Percentiles rank a stretch among this genome's conserved stretches.
Evolutionary conservation across 148 eudicot species (phyloP).

Genomic region (Suaeda aralocaspica): DNA sequence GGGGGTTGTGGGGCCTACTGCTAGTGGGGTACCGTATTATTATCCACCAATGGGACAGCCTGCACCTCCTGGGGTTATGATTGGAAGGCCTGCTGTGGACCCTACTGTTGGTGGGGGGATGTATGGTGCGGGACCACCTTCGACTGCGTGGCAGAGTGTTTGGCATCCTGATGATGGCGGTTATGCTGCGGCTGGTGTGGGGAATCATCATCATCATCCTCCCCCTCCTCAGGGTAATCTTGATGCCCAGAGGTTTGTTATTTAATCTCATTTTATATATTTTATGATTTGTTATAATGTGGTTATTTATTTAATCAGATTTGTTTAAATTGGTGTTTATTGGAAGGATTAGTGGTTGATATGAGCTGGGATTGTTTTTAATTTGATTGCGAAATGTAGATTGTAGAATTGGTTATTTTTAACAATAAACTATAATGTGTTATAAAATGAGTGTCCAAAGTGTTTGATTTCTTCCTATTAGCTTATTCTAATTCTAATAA

Average conservation of each 20-base stretch:
- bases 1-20: constrained; percentile 22
- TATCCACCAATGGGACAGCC: constrained; percentile 67
- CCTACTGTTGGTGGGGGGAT: constrained; percentile 29
- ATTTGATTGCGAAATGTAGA: too few relatives aligned
- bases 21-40: constrained; percentile 71
- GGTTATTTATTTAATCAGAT: too few relatives aligned
- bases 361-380: too few relatives aligned
- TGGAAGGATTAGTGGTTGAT: too few relatives aligned
- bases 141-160: constrained; percentile 84
- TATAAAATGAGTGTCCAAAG: too few relatives aligned
- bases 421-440: too few relatives aligned
- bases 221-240: constrained; percentile 49
- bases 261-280: not conserved
- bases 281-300: too few relatives aligned
- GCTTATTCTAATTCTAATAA: too few relatives aligned
- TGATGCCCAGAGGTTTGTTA: constrained; percentile 55
- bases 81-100: constrained; percentile 59
- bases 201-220: too few relatives aligned
- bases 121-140: constrained; percentile 40
- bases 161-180: constrained; percentile 68
- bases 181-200: constrained; percentile 34
- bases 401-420: too few relatives aligned
- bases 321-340: too few relatives aligned
- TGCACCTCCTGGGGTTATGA: constrained; percentile 49
- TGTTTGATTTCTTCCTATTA: too few relatives aligned